Percentiles rank a stretch among this genome's conserved stretches.
phyloP scores from a whole-genome alignment of 371 early-diverging fungal genomes.

The Mucor circinelloides region DNA sequence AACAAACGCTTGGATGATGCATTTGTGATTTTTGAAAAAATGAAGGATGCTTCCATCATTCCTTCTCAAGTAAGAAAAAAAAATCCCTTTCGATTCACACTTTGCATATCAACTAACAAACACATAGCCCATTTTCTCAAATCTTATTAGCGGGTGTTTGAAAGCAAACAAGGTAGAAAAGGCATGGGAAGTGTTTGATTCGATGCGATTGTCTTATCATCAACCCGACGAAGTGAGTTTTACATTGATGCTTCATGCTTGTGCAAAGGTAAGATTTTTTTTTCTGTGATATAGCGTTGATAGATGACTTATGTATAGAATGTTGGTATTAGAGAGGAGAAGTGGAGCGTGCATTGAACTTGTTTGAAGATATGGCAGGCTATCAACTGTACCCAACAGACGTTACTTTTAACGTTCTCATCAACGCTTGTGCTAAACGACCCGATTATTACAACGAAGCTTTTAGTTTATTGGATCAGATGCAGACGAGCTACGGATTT shows the following conservation, averaged over 20 bases:
- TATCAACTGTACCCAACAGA: constrained; percentile 72
- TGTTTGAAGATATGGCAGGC: constrained; percentile 83
- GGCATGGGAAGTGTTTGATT: constrained; percentile 92
- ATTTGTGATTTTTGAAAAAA: constrained; percentile 70
- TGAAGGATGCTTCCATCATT: constrained; percentile 60
- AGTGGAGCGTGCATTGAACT: constrained; percentile 80
- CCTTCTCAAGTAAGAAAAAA: constrained; percentile 50
- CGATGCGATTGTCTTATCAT: constrained; percentile 81
- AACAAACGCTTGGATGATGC: constrained; percentile 67
- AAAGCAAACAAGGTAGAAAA: constrained; percentile 64
- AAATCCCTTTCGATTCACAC: neutral
- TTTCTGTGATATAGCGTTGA: no score
- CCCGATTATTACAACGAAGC: constrained; percentile 83
- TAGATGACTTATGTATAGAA: no score
- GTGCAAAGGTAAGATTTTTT: constrained; percentile 69
- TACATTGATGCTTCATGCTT: constrained; percentile 90
- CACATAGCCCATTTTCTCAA: constrained; percentile 71
- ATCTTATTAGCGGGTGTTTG: constrained; percentile 84
- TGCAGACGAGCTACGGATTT: constrained; percentile 80
- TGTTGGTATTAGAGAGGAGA: constrained; percentile 50
- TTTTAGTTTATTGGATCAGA: constrained; percentile 79
- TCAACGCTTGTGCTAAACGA: constrained; percentile 83
- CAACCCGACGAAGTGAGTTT: constrained; percentile 81
- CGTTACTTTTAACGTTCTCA: constrained; percentile 84
- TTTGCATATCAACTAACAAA: neutral